Evolutionary conservation across 768 basidiomycete species (phyloP), one percentile per base, ranked within the genome.

Genomic region (Russula sp.): DNA sequence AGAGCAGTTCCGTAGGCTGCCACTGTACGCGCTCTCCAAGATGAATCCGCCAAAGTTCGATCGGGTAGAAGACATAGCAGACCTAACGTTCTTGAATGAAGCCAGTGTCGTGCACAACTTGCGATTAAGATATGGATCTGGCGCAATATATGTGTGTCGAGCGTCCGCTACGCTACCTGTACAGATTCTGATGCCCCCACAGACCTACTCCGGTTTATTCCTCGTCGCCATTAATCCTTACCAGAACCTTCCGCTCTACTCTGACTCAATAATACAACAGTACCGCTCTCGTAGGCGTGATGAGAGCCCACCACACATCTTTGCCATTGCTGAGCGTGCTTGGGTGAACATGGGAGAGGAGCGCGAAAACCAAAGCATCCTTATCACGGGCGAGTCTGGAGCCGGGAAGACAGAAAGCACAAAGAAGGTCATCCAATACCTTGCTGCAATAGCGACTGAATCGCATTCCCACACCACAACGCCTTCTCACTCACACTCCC

Each of bases 11-110:
- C 80, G 86, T 39, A 80, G 71, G 39, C 82, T 96, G 5, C 87
- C 89, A 16, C 80, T 93, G 65, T 88, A 92, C 65, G 83, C 86
- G 22, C 74, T 97, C 43, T 90, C 87, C 69, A 95, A 95, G 78
- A 96, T 96, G 94, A 98, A 98, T 70, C 95, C 95, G 29, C 95
- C 95, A 48, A 97, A 98, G 75, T 99, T 98, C 73, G 95, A 98
- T 77, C 84, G 93, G 36, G 95, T 95, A 5, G 93, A 94, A 66
- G 97, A 99, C 73, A 98, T 98, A 66, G 97, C 97, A 45, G 95
- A 98, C 76, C 80, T 99, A 64, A 98, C 97, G 0, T 97, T 93
- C 76, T 78, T 98, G 61, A 98, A 98, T 72, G 97, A 99, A 79
- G 95, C 97, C 11, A 93, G 91, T 68, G 97, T 99, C 47, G 95